Conservation (phyloP, 306 rosid species). For the Ormosia semicastrata region DNA sequence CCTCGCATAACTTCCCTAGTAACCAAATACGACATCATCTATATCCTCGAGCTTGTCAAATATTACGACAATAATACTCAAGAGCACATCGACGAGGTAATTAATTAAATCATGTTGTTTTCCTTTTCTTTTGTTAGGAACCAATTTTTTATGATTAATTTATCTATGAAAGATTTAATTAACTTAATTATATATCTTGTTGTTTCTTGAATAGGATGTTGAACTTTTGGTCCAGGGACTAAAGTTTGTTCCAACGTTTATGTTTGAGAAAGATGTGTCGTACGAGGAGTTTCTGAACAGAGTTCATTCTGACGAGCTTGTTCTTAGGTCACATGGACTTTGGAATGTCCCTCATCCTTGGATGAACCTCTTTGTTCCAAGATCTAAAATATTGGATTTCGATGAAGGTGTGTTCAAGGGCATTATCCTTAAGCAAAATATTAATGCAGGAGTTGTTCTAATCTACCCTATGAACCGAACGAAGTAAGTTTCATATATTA, state of each 20-base stretch:
- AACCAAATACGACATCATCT: conserved; percentile 51
- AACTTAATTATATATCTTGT: not conserved
- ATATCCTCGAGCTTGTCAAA: conserved; percentile 57
- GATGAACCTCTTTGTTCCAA: conserved; percentile 76
- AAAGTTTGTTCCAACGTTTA: conserved; percentile 45
- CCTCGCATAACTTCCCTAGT: conserved; percentile 55
- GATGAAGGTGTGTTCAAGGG: conserved; percentile 58
- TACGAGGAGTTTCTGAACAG: conserved; percentile 69
- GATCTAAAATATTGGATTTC: conserved; percentile 59
- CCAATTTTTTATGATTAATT: not conserved
- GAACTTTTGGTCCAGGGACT: conserved; percentile 33
- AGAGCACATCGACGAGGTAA: conserved; percentile 44
- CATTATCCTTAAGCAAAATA: conserved; percentile 57
- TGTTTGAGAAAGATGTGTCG: conserved; percentile 51
- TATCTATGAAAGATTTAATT: not conserved
- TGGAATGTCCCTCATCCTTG: conserved; percentile 96
- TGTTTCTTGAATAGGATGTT: conserved; percentile 38
- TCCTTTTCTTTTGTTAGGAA: not conserved
- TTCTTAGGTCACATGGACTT: conserved; percentile 46
- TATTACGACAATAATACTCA: conserved; percentile 46
- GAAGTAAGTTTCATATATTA: conserved; percentile 43
- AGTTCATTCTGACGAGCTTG: conserved; percentile 51
- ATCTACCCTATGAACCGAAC: conserved; percentile 57
- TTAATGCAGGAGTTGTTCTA: conserved; percentile 47
- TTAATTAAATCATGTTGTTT: not conserved